These are phyloP conservation scores for Elasticomyces elasticus DNA, from an alignment of 495 filamentous ascomycete species.

Conservation along the genomic window DNA sequence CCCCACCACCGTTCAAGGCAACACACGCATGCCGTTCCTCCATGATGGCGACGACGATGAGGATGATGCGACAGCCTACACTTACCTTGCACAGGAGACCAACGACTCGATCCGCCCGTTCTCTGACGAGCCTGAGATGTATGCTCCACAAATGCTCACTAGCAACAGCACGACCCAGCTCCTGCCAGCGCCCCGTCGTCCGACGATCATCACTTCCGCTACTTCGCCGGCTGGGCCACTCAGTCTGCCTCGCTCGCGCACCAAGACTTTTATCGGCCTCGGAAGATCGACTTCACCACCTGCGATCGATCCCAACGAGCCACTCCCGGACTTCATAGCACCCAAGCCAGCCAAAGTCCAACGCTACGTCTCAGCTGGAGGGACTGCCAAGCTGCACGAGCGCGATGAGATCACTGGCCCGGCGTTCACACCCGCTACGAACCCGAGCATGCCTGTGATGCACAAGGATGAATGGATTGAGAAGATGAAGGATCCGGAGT, in stretches of 20 bases:
- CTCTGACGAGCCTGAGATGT: neutral
- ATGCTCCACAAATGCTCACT: neutral
- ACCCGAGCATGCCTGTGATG: neutral
- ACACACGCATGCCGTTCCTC: neutral
- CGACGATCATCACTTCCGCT: neutral
- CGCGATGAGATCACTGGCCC: conserved; percentile 15
- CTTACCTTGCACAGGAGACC: conserved; percentile 1
- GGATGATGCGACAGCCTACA: neutral
- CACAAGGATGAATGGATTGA: conserved; percentile 8
- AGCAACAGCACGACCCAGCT: neutral
- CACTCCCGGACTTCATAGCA: conserved; percentile 13
- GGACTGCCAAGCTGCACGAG: conserved; percentile 16
- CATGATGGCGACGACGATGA: neutral
- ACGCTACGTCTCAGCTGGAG: conserved; percentile 23
- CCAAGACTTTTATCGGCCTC: neutral
- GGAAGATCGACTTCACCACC: too few species aligned
- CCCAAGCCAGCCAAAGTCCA: conserved; percentile 13
- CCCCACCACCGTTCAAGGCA: neutral
- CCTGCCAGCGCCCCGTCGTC: neutral
- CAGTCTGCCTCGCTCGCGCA: neutral
- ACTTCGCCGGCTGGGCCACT: neutral
- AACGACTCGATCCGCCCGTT: neutral
- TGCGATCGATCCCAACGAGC: too few species aligned
- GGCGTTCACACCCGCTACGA: neutral
- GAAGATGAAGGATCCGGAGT: conserved; percentile 8